These are phyloP conservation scores for Grosmannia serpens DNA, from an alignment of 2,329 filamentous ascomycete genomes.

Conservation along the genomic window DNA sequence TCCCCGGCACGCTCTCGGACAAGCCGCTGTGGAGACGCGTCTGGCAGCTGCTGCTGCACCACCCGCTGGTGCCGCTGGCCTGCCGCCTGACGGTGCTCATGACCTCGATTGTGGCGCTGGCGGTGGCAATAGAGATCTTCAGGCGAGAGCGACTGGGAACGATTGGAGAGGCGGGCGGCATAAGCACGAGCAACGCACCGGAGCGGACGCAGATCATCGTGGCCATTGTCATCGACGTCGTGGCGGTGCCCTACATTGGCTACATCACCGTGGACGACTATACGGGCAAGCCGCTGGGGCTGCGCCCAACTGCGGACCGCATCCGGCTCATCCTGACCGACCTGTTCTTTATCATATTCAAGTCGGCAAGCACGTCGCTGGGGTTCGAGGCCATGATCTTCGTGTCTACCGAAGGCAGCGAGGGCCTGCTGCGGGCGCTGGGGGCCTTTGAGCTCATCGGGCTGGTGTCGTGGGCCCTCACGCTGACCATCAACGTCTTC, in stretches of 20 bases:
- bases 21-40: conserved; percentile 38
- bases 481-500: conserved; percentile 16
- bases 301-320: conserved; percentile 75
- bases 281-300: conserved; percentile 79
- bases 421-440: conserved; percentile 10
- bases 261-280: conserved; percentile 98
- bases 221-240: conserved; percentile 76
- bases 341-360: conserved; percentile 94
- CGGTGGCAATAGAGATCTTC: conserved; percentile 65
- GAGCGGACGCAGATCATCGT: conserved; percentile 73
- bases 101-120: conserved; percentile 73
- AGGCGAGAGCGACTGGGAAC: conserved; percentile 34
- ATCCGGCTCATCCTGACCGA: conserved; percentile 84
- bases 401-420: conserved; percentile 6
- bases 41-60: conserved; percentile 60
- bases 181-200: conserved; percentile 23
- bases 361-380: conserved; percentile 81
- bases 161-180: background rate
- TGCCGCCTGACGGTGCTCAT: conserved; percentile 74
- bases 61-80: conserved; percentile 73
- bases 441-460: conserved; percentile 15
- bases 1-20: conserved; percentile 3
- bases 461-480: conserved; percentile 14
- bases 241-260: conserved; percentile 79
- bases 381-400: conserved; percentile 25